Conservation (phyloP, 1,284 basidiomycete genomes). For the Sutorius eximius region DNA sequence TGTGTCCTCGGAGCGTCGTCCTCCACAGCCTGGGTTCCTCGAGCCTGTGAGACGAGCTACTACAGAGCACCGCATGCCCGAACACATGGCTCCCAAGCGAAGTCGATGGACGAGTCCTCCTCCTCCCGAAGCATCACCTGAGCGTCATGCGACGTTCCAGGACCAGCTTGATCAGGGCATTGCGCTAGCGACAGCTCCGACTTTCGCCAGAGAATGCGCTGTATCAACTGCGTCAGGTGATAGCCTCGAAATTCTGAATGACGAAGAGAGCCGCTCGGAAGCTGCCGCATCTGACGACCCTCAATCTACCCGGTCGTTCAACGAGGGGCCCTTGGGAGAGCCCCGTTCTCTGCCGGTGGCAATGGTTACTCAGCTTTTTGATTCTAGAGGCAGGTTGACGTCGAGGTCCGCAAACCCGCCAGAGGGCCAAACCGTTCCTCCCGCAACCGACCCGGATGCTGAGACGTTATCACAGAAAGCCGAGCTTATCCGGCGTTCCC, state of each 20-base stretch:
- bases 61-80: conserved; percentile 43
- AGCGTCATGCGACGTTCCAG: conserved; percentile 66
- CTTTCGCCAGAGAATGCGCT: conserved; percentile 52
- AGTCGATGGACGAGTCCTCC: conserved; percentile 80
- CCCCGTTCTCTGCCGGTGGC: conserved; percentile 15
- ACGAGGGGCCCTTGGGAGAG: conserved; percentile 40
- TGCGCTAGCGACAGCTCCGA: conserved; percentile 65
- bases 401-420: conserved; percentile 15
- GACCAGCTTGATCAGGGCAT: conserved; percentile 61
- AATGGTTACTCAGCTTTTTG: conserved; percentile 7
- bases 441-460: conserved; percentile 24
- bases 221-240: conserved; percentile 54
- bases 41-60: conserved; percentile 40
- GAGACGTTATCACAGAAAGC: conserved; percentile 30
- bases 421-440: conserved; percentile 11
- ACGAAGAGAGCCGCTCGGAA: conserved; percentile 61
- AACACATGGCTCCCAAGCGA: conserved; percentile 78
- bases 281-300: conserved; percentile 64
- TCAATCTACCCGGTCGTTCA: conserved; percentile 59
- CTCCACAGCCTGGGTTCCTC: conserved; percentile 50
- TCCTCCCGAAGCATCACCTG: conserved; percentile 68
- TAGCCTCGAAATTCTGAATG: conserved; percentile 57
- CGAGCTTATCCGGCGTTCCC: conserved; percentile 42
- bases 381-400: conserved; percentile 28
- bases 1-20: conserved; percentile 45